phyloP scores from a whole-genome alignment of 306 rosid species.

The Ceratonia siliqua region DNA sequence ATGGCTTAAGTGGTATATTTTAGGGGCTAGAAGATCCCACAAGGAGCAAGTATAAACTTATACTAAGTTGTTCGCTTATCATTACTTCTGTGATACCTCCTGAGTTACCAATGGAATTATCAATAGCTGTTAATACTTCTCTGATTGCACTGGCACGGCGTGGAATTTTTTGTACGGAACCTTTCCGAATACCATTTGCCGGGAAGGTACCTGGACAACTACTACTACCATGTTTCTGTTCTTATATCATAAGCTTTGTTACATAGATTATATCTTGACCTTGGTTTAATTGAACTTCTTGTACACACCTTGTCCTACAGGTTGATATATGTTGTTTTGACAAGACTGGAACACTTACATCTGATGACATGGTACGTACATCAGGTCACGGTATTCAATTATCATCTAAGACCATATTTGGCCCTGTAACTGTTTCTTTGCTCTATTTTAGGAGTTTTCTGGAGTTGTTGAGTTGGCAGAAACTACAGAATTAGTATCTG shows the following conservation, averaged over 20 bases:
- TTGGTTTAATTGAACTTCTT: constrained; percentile 20
- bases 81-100: constrained; percentile 99
- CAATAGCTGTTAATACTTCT: constrained; percentile 98
- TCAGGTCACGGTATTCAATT: constrained; percentile 10
- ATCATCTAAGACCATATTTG: constrained; percentile 14
- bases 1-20: constrained; percentile 30
- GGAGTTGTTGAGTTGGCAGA: constrained; percentile 81
- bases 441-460: constrained; percentile 71
- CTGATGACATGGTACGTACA: constrained; percentile 92
- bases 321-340: constrained; percentile 99
- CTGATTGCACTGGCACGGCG: constrained; percentile 93
- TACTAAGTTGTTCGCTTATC: constrained; percentile 94
- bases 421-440: constrained; percentile 26
- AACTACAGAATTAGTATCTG: constrained; percentile 69
- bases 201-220: constrained; percentile 78
- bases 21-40: constrained; percentile 98
- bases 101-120: constrained; percentile 98
- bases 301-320: constrained; percentile 49
- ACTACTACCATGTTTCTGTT: constrained; percentile 16
- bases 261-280: constrained; percentile 17
- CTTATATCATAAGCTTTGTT: constrained; percentile 11
- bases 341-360: constrained; percentile 99
- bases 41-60: constrained; percentile 99
- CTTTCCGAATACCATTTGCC: constrained; percentile 98
- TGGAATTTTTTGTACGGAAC: constrained; percentile 97